Evolutionary conservation across 768 basidiomycete genomes (phyloP), one percentile per base, ranked within the genome.

Genomic region (Cubamyces lactineus): DNA sequence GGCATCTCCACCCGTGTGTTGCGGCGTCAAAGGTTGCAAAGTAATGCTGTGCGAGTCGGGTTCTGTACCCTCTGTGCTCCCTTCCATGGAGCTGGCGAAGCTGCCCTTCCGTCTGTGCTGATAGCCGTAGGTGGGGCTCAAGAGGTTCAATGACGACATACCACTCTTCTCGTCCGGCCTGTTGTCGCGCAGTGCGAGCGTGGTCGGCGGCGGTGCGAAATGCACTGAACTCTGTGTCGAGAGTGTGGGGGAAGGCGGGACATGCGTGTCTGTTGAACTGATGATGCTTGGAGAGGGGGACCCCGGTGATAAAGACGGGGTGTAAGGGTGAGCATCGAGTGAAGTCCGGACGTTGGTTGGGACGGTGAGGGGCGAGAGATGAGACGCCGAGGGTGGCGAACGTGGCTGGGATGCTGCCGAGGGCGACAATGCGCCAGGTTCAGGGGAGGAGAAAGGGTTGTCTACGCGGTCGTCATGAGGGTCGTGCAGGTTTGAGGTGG

Each of bases 171-270:
- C 80, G 21, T 88, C 82, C 0, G 89, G 91, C 42, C 82, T 80
- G 68, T 92, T 92, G 45, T 87, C 84, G 40, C 92, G 84, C 49
- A 94, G 71, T 3, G 80, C 79, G 3, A 85, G 75, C 7, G 86
- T 77, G 3, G 83, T 81, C 5, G 53, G 42, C 5, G 30, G n/a
- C 4, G 34, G 26, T 15, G 70, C 73, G 61, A 88, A 91, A 38
- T 86, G 83, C 0, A 83, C 80, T 0, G 84, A 84, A 2, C 88
- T 70, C 34, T 50, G 64, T 2, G 79, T 83, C 0, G 92, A 91
- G 11, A 91, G 79, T 0, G 91, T 92, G 0, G 91, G 92, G 0
- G 91, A 93, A 0, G 91, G 90, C 0, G 91, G 91, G 73, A 80
- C 23, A 76, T 75, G 48, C 34, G 45, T 69, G 40, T 80, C 77